phyloP scores from a whole-genome alignment of 2,329 filamentous ascomycete genomes.

The Epichloe bromicola region DNA sequence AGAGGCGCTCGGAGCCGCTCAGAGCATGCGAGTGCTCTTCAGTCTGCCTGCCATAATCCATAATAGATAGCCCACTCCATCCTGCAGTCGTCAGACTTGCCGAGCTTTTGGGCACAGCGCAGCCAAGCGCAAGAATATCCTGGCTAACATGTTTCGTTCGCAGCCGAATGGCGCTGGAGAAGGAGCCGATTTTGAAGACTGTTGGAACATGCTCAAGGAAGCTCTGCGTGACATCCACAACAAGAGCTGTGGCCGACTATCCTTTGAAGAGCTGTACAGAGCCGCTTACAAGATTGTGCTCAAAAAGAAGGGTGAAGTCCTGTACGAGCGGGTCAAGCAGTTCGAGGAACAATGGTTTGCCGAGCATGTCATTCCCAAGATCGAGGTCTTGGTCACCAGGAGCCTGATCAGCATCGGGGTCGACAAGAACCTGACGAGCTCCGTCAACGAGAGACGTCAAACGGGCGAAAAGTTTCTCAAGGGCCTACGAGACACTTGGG shows the following conservation, averaged over 20 bases:
- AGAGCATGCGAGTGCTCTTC: not conserved
- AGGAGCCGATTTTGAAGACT: conserved; percentile 68
- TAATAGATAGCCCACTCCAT: not conserved
- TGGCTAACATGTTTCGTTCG: conserved; percentile 12
- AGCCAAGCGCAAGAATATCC: not conserved
- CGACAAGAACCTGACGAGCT: conserved; percentile 41
- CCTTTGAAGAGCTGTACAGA: conserved; percentile 91
- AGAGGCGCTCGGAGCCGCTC: not conserved
- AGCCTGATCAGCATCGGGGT: conserved; percentile 51
- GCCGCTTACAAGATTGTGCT: conserved; percentile 89
- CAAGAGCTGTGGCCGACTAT: conserved; percentile 78
- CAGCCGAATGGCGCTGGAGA: conserved; percentile 32
- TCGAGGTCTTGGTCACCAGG: conserved; percentile 57
- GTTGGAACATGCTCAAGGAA: conserved; percentile 64
- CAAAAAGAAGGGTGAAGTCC: conserved; percentile 66
- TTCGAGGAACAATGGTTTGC: conserved; percentile 77
- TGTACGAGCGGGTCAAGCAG: conserved; percentile 69
- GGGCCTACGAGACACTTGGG: conserved; percentile 66
- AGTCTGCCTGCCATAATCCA: not conserved
- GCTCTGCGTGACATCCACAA: conserved; percentile 82
- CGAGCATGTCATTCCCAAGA: conserved; percentile 55
- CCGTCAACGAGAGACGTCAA: conserved; percentile 64
- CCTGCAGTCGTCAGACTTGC: not conserved
- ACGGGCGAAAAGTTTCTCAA: conserved; percentile 75
- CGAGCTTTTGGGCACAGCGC: not conserved